phyloP scores from a whole-genome alignment of 495 filamentous ascomycete genomes.

The Hyaloscypha finlandica region DNA sequence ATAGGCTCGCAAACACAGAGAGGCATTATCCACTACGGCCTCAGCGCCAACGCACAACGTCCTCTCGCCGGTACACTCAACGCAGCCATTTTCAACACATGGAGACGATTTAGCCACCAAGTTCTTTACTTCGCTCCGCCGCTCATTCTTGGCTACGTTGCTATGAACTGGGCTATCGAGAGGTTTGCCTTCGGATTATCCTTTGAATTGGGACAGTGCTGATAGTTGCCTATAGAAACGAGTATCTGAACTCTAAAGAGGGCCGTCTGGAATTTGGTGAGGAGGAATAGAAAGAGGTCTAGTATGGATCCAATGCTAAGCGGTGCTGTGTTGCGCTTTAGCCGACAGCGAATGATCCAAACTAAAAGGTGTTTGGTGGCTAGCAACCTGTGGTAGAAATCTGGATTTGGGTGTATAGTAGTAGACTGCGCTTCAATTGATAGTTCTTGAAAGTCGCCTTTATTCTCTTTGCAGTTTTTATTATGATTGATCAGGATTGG shows the following conservation, averaged over 20 bases:
- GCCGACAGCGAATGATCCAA: constrained; percentile 22
- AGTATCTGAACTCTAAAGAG: constrained; percentile 77
- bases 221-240: constrained; percentile 54
- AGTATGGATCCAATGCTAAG: constrained; percentile 27
- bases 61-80: constrained; percentile 62
- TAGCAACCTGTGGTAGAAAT: constrained; percentile 13
- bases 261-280: constrained; percentile 37
- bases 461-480: not conserved
- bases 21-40: constrained; percentile 59
- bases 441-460: not conserved
- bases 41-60: constrained; percentile 66
- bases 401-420: constrained; percentile 30
- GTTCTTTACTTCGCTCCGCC: constrained; percentile 73
- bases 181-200: constrained; percentile 48
- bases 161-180: constrained; percentile 77
- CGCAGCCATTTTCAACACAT: constrained; percentile 66
- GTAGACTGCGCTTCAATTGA: constrained; percentile 22
- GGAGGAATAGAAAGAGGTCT: constrained; percentile 27
- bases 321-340: constrained; percentile 33
- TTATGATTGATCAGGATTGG: not conserved
- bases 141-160: constrained; percentile 62
- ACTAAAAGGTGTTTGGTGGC: constrained; percentile 18
- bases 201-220: not conserved
- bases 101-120: constrained; percentile 56
- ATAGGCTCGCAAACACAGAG: constrained; percentile 59